Evolutionary conservation across 2,329 filamentous ascomycete species (phyloP), one percentile per base, ranked within the genome.

Genomic region (Aspergillus sp.): DNA sequence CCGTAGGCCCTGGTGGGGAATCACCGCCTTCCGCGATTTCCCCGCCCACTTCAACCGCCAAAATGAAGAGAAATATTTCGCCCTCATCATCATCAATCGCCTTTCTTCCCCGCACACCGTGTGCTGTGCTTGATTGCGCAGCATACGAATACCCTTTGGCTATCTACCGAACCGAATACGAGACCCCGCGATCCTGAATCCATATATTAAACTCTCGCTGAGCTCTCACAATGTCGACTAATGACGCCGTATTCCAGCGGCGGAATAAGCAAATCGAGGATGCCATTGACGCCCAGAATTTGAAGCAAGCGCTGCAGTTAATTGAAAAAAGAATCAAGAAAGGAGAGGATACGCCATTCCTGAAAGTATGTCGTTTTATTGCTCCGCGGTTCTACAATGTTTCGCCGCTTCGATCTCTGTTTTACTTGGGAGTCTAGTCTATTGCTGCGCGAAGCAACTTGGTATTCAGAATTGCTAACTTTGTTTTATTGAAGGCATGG

Each of bases 301-400:
- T 79, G 64, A 81, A 81, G 63, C 78, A 80, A 64, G 79, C 79
- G 6, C 62, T 81, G 55, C 77, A 81, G 64, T 67, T 81, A 19
- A 79, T 79, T 52, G 78, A 81, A 58, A 81, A 81, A 62, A 80
- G 79, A 52, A 77, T 81, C 62, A 83, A 86, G 71, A 87, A 87
- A 64, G 77, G 77, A 35, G 78, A 81, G 62, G 71, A 78, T 56
- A 77, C 76, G 5, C 66, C 70, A 4, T 77, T 77, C 58, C 57
- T 79, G 33, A 74, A 67, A 63, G 76, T 76, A 55, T 60, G 71
- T 19, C 33, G 33, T 25, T 50, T 45, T 14, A 43, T 51, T 31
- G 27, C 27, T 31, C 27, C 27, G 27, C 27, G 27, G 9, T n/a
- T 52, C n/a, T 14, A 41, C n/a, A 12, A 40, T 43, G n/a, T 43